Conservation (phyloP, 805 yeast species). For the Yueomyces sinensis region DNA sequence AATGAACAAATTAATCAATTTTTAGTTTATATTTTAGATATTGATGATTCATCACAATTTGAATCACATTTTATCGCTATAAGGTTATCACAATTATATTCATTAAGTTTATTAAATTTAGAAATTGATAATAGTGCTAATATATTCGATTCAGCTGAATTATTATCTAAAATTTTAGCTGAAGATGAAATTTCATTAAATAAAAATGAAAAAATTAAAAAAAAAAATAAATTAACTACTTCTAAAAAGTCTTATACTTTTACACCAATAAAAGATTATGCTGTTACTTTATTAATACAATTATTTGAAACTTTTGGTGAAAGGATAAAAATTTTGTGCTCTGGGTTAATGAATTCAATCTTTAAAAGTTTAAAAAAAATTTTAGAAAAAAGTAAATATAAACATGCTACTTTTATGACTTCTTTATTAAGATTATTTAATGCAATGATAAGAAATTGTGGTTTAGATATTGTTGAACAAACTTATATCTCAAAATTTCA, state of each 20-base stretch:
- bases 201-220: slow-evolving; percentile 1
- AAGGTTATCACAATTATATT: slow-evolving; percentile 12
- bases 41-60: slow-evolving; percentile 5
- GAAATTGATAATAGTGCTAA: slow-evolving; percentile 10
- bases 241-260: slow-evolving; percentile 13
- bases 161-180: slow-evolving; percentile 13
- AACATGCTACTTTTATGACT: slow-evolving; percentile 20
- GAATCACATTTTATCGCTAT: slow-evolving; percentile 14
- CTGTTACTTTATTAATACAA: slow-evolving; percentile 17
- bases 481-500: slow-evolving; percentile 11
- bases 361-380: slow-evolving; percentile 25
- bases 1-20: slow-evolving; percentile 6
- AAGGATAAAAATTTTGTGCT: slow-evolving; percentile 23
- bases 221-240: slow-evolving; percentile 11
- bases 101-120: slow-evolving; percentile 6
- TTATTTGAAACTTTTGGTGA: slow-evolving; percentile 24
- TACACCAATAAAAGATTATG: slow-evolving; percentile 19
- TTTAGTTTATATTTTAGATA: slow-evolving; percentile 4
- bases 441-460: slow-evolving; percentile 11
- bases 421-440: slow-evolving; percentile 12
- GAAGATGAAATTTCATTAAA: slow-evolving; percentile 16
- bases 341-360: slow-evolving; percentile 18
- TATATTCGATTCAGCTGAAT: slow-evolving; percentile 18
- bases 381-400: slow-evolving; percentile 19
- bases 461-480: slow-evolving; percentile 3